phyloP scores from a whole-genome alignment of 2,329 filamentous ascomycete genomes.

The Beauveria pseudobassiana region DNA sequence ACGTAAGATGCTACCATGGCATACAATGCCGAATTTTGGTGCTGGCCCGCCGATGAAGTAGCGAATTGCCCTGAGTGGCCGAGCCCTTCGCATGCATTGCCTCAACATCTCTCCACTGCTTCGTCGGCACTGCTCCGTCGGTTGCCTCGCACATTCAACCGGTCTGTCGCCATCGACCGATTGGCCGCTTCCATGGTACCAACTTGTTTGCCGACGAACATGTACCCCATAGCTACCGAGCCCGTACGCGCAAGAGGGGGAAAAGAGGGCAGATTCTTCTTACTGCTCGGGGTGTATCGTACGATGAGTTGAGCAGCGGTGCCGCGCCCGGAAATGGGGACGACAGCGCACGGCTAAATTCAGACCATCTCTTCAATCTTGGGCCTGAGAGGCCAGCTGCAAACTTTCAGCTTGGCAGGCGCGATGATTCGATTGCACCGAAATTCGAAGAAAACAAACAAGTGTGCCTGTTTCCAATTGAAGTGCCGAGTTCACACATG shows the following conservation, averaged over 20 bases:
- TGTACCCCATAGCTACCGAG: background rate
- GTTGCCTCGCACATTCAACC: background rate
- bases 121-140: background rate
- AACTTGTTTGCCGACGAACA: background rate
- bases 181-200: background rate
- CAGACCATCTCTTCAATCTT: background rate
- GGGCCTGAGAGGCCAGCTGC: background rate
- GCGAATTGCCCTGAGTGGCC: background rate
- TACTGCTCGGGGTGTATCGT: background rate
- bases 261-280: background rate
- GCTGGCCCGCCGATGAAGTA: background rate
- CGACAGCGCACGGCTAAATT: background rate
- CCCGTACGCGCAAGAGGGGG: background rate
- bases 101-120: background rate
- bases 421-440: background rate
- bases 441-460: background rate
- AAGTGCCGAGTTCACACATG: background rate
- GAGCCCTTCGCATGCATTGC: background rate
- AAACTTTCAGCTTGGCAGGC: background rate
- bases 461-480: background rate
- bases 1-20: background rate
- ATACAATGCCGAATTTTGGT: background rate
- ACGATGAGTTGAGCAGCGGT: background rate
- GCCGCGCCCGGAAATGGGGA: slow-evolving; percentile 1
- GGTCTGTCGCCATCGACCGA: background rate